phyloP scores from a whole-genome alignment of 441 rosid species.

The Pelargonium cotyledonis region DNA sequence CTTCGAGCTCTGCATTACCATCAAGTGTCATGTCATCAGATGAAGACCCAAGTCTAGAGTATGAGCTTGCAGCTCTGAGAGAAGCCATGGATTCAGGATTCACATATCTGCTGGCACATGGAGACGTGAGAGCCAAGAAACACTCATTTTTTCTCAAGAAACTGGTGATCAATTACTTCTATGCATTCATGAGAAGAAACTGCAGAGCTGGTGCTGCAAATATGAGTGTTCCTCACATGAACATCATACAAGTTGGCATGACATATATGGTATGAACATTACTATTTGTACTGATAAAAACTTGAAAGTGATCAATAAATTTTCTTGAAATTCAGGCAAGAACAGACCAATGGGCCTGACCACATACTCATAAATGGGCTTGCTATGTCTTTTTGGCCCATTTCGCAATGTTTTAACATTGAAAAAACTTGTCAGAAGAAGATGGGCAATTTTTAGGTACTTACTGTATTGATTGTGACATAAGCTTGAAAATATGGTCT shows the following conservation, averaged over 20 bases:
- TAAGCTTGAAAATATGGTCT: no score
- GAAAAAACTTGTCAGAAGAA: background rate
- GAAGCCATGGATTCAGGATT: constrained; percentile 83
- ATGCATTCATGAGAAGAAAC: constrained; percentile 73
- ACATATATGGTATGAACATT: constrained; percentile 61
- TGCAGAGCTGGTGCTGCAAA: constrained; percentile 83
- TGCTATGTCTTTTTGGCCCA: background rate
- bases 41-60: constrained; percentile 70
- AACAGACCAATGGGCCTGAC: background rate
- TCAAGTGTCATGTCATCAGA: constrained; percentile 45
- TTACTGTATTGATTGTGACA: background rate
- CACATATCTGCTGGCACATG: constrained; percentile 70
- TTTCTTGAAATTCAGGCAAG: background rate
- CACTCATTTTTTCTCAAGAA: constrained; percentile 74
- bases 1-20: constrained; percentile 30
- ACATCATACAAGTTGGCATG: constrained; percentile 77
- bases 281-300: no score
- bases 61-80: constrained; percentile 68
- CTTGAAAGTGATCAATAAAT: no score
- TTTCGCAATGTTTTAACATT: background rate
- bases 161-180: constrained; percentile 79
- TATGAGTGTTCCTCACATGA: constrained; percentile 81
- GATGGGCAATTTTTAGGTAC: no score
- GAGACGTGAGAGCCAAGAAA: constrained; percentile 82
- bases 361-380: background rate